phyloP scores from a whole-genome alignment of 345 rosid species.

The Citrus glauca region DNA sequence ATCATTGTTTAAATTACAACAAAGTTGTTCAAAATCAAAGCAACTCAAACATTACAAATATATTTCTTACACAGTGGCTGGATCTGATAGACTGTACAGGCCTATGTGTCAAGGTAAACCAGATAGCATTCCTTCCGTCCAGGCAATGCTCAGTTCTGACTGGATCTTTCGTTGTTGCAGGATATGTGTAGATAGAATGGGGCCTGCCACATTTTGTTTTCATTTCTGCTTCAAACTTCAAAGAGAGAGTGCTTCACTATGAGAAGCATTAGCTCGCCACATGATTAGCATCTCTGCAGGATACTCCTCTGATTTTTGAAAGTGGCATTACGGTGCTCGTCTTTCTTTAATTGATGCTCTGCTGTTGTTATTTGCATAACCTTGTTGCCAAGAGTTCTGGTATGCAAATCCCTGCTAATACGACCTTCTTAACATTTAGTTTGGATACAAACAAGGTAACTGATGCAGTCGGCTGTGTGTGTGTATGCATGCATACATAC shows the following conservation, averaged over 20 bases:
- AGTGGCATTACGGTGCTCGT: not conserved
- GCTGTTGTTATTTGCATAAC: not conserved
- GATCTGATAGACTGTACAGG: not conserved
- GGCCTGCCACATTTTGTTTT: not conserved
- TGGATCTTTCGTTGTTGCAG: not conserved
- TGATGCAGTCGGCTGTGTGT: not conserved
- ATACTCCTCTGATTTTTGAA: not conserved
- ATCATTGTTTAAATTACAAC: not conserved
- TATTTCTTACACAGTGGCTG: not conserved
- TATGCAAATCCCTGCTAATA: not conserved
- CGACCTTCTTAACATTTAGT: not conserved
- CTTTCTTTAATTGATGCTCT: not conserved
- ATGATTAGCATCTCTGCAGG: not conserved
- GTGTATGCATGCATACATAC: no score
- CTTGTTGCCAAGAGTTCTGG: not conserved
- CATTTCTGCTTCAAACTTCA: not conserved
- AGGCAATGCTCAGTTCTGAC: not conserved
- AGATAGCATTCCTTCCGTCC: not conserved
- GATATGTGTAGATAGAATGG: not conserved
- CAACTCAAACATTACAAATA: not conserved
- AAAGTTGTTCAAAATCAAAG: not conserved
- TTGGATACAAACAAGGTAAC: not conserved
- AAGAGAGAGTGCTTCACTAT: not conserved
- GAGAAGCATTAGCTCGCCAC: not conserved
- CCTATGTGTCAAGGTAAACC: conserved; percentile 1